Evolutionary conservation across 2,329 filamentous ascomycete species (phyloP).

Genomic region (Passalora sequoiae): DNA sequence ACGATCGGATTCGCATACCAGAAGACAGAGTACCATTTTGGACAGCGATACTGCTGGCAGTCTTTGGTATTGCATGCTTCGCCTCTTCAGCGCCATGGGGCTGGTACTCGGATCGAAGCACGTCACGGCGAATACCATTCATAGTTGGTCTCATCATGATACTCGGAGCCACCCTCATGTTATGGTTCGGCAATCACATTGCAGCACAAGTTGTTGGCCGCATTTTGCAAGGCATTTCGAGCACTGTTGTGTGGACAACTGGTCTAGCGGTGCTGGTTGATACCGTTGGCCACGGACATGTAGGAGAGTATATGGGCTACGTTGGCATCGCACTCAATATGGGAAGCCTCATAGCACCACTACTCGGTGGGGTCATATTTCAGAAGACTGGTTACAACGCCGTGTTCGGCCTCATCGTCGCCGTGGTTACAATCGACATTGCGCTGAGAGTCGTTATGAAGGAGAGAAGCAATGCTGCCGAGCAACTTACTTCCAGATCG

Average conservation of each 20-base stretch:
- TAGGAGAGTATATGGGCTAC: conserved; percentile 63
- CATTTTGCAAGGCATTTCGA: conserved; percentile 61
- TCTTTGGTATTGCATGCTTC: conserved; percentile 63
- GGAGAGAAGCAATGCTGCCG: conserved; percentile 8
- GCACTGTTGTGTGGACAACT: conserved; percentile 66
- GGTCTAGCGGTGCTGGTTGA: conserved; percentile 67
- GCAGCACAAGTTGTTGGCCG: conserved; percentile 57
- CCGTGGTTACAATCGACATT: conserved; percentile 19
- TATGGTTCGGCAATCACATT: conserved; percentile 59
- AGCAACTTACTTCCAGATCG: no score
- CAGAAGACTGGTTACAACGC: conserved; percentile 38
- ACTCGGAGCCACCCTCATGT: conserved; percentile 56
- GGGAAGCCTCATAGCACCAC: conserved; percentile 57
- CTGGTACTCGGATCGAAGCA: conserved; percentile 55
- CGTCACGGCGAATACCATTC: conserved; percentile 58
- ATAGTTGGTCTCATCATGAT: conserved; percentile 58
- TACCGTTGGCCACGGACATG: conserved; percentile 55
- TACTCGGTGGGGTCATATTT: conserved; percentile 64
- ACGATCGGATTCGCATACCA: conserved; percentile 12
- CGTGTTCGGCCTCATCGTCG: conserved; percentile 20
- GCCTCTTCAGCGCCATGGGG: conserved; percentile 45
- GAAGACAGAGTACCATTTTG: conserved; percentile 53
- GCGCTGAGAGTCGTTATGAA: conserved; percentile 20
- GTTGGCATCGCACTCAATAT: conserved; percentile 59
- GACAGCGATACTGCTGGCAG: conserved; percentile 62